Percentiles rank a stretch among this genome's conserved stretches.
phyloP scores from a whole-genome alignment of 257 asterid species.

The Eucommia ulmoides region DNA sequence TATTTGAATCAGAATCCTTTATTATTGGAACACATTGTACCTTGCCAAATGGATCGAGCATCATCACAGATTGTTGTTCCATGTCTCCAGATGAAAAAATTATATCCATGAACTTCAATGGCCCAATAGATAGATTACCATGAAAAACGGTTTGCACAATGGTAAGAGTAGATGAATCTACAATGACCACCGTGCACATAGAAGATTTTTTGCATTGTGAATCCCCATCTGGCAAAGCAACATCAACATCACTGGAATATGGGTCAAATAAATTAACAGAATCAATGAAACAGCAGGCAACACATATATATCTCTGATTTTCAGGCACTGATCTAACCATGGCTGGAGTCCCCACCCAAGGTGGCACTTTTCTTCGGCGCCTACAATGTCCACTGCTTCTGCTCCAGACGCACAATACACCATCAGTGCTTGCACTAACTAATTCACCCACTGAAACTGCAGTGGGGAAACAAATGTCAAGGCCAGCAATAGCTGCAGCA shows the following conservation, averaged over 20 bases:
- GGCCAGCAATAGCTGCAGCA: slow-evolving; percentile 65
- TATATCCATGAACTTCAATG: slow-evolving; percentile 62
- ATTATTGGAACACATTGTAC: slow-evolving; percentile 45
- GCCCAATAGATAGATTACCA: slow-evolving; percentile 62
- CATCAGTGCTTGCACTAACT: slow-evolving; percentile 77
- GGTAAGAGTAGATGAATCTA: slow-evolving; percentile 65
- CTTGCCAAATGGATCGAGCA: slow-evolving; percentile 71
- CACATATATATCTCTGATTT: slow-evolving; percentile 68
- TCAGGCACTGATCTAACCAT: slow-evolving; percentile 49
- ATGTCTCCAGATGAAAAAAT: slow-evolving; percentile 33
- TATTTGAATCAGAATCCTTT: slow-evolving; percentile 38
- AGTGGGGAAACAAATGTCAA: slow-evolving; percentile 65
- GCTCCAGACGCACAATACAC: slow-evolving; percentile 88
- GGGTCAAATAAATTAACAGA: slow-evolving; percentile 17
- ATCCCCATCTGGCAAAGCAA: slow-evolving; percentile 27
- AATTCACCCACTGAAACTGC: slow-evolving; percentile 59
- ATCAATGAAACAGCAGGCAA: slow-evolving; percentile 45
- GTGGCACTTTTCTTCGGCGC: slow-evolving; percentile 87
- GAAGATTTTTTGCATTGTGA: slow-evolving; percentile 23
- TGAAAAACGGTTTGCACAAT: slow-evolving; percentile 79
- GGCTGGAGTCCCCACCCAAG: slow-evolving; percentile 86
- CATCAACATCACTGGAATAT: slow-evolving; percentile 19
- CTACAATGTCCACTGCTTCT: slow-evolving; percentile 84
- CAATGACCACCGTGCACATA: slow-evolving; percentile 52
- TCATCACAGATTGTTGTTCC: slow-evolving; percentile 55